phyloP scores from a whole-genome alignment of 768 basidiomycete species.

The Mycena sanguinolenta region DNA sequence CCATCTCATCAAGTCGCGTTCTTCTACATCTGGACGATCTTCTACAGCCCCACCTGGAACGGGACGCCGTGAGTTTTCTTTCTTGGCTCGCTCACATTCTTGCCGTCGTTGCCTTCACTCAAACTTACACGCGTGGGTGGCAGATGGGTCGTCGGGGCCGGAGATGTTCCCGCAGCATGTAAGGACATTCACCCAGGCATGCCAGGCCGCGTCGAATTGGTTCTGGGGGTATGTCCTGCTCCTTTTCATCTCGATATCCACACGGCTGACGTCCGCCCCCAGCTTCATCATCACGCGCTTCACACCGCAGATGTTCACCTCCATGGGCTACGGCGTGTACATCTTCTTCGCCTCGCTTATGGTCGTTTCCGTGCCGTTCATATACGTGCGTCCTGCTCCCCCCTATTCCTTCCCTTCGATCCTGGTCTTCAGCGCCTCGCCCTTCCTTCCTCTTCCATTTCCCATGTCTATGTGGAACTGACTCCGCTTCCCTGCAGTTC shows the following conservation, averaged over 20 bases:
- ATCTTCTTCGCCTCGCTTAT: constrained; percentile 53
- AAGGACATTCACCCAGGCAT: constrained; percentile 53
- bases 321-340: constrained; percentile 55
- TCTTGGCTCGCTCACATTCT: too few relatives aligned
- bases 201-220: constrained; percentile 54
- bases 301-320: constrained; percentile 54
- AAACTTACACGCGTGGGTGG: neutral
- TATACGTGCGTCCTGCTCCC: constrained; percentile 42
- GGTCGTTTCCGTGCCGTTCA: constrained; percentile 49
- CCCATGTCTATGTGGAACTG: too few relatives aligned
- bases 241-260: neutral
- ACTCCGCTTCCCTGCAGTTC: constrained; percentile 38
- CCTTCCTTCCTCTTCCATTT: too few relatives aligned
- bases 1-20: constrained; percentile 44
- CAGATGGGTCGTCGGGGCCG: constrained; percentile 57
- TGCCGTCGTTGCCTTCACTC: neutral
- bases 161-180: constrained; percentile 61
- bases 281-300: constrained; percentile 53
- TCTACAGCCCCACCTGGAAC: constrained; percentile 57
- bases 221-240: constrained; percentile 43
- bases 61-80: constrained; percentile 49
- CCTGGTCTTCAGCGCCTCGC: too few relatives aligned
- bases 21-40: constrained; percentile 55
- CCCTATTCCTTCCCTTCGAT: neutral
- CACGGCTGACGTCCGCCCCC: constrained; percentile 1